phyloP scores from a whole-genome alignment of 306 rosid genomes.

The Malus sieversii region DNA sequence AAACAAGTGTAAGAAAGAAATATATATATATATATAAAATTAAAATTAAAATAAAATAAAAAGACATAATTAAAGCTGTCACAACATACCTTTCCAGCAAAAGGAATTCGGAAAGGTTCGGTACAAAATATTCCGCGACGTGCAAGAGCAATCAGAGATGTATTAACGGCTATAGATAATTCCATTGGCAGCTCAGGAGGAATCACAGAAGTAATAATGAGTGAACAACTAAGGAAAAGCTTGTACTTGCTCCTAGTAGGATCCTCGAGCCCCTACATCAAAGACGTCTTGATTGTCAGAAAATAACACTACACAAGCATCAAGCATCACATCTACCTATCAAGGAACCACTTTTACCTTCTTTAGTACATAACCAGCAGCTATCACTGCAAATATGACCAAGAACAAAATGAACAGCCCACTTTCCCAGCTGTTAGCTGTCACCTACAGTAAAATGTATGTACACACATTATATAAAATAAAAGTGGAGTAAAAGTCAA shows the following conservation, averaged over 20 bases:
- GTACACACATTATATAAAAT: background rate
- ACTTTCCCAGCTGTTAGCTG: conserved; percentile 99
- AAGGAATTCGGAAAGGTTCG: conserved; percentile 97
- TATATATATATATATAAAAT: no score
- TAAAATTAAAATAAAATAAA: background rate
- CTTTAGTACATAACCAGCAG: conserved; percentile 91
- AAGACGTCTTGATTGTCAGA: conserved; percentile 3
- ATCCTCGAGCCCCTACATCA: conserved; percentile 87
- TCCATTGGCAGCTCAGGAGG: conserved; percentile 99
- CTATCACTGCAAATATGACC: conserved; percentile 90
- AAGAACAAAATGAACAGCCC: conserved; percentile 87
- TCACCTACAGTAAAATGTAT: conserved; percentile 44
- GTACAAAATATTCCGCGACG: conserved; percentile 95
- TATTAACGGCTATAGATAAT: conserved; percentile 96
- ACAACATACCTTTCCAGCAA: conserved; percentile 90
- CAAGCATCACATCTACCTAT: conserved; percentile 5
- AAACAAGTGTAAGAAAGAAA: background rate
- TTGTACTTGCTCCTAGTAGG: conserved; percentile 99
- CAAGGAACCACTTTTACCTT: conserved; percentile 51
- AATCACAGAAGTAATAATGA: conserved; percentile 94
- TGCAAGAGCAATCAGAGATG: conserved; percentile 94
- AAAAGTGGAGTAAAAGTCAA: background rate
- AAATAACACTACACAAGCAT: background rate
- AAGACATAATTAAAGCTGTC: background rate
- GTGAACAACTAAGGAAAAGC: conserved; percentile 93